phyloP scores from a whole-genome alignment of 2,329 filamentous ascomycete genomes.

The Fusarium austroafricanum region DNA sequence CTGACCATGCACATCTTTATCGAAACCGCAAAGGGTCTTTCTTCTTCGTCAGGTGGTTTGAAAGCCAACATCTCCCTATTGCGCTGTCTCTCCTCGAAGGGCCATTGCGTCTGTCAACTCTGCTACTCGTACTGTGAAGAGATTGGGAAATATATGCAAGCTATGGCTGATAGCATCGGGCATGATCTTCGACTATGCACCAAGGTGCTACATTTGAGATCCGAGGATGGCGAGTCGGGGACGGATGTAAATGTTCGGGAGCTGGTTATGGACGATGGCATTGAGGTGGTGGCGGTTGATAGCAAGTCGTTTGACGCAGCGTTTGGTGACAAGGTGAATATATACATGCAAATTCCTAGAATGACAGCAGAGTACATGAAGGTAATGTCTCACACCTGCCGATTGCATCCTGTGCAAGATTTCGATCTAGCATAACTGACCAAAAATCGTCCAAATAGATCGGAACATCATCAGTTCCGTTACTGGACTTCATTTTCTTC shows the following conservation, averaged over 20 bases:
- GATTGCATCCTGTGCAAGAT: accelerated
- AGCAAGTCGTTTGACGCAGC: background rate
- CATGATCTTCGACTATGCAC: accelerated
- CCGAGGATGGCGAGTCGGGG: background rate
- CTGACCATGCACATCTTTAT: background rate
- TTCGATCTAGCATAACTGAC: accelerated
- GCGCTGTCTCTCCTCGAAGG: background rate
- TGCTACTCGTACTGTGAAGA: background rate
- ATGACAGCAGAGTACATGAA: background rate
- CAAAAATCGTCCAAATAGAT: background rate
- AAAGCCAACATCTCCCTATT: background rate
- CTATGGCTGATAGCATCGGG: accelerated
- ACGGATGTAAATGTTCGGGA: background rate
- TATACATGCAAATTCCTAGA: background rate
- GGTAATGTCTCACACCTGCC: accelerated
- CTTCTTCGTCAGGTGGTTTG: background rate
- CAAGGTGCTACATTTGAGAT: accelerated
- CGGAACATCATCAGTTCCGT: background rate
- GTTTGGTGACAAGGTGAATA: background rate
- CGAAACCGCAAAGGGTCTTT: constrained; percentile 1
- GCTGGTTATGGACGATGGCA: background rate
- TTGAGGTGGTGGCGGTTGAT: background rate
- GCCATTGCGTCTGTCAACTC: background rate
- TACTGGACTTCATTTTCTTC: background rate
- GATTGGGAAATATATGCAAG: background rate